These are phyloP conservation scores for Neovahlkampfia damariscottae DNA, from an alignment of 78 protist genomes.

Conservation along the genomic window DNA sequence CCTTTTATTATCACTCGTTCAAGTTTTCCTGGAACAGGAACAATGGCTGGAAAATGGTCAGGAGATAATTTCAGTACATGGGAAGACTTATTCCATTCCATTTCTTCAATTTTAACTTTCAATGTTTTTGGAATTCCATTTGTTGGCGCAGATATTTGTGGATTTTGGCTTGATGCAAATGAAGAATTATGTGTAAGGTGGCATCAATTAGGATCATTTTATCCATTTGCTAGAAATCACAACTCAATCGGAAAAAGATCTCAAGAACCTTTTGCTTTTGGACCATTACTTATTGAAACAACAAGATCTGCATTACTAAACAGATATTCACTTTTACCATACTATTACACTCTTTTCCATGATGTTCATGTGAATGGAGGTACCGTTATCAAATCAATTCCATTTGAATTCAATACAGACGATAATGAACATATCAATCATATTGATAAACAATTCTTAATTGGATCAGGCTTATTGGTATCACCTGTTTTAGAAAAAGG, in stretches of 20 bases:
- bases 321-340: slow-evolving; percentile 83
- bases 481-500: slow-evolving; percentile 40
- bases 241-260: slow-evolving; percentile 82
- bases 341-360: slow-evolving; percentile 66
- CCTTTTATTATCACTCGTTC: slow-evolving; percentile 95
- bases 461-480: slow-evolving; percentile 56
- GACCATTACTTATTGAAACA: slow-evolving; percentile 25
- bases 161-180: slow-evolving; percentile 89
- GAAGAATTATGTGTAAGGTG: slow-evolving; percentile 85
- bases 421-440: not conserved
- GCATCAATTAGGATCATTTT: slow-evolving; percentile 86
- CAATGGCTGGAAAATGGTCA: slow-evolving; percentile 95
- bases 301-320: slow-evolving; percentile 43
- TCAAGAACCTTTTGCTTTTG: slow-evolving; percentile 93
- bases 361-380: slow-evolving; percentile 43
- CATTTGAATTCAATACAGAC: slow-evolving; percentile 55
- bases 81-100: slow-evolving; percentile 63
- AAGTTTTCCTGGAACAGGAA: slow-evolving; percentile 90
- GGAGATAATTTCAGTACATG: slow-evolving; percentile 96
- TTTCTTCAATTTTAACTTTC: slow-evolving; percentile 78
- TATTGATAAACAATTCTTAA: slow-evolving; percentile 15
- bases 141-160: slow-evolving; percentile 92
- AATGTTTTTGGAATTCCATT: slow-evolving; percentile 76
- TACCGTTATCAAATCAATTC: slow-evolving; percentile 70
- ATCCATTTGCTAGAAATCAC: slow-evolving; percentile 97